Conservation (phyloP, 257 asterid genomes). For the Parsonsia alboflavescens region DNA sequence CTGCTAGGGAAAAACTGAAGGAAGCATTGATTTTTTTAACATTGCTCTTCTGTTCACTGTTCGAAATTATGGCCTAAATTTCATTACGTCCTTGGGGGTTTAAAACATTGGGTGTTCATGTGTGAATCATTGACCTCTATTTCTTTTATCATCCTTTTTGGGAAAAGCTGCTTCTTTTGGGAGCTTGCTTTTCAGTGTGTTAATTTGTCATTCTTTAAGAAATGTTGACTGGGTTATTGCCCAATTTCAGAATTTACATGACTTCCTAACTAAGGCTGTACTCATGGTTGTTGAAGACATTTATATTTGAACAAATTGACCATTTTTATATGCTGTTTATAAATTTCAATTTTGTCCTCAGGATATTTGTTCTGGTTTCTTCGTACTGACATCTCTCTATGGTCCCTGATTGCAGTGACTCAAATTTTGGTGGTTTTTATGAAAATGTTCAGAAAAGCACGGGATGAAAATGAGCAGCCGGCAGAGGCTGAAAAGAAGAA, state of each 20-base stretch:
- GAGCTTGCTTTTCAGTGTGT: background rate
- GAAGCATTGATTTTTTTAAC: background rate
- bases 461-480: conserved; percentile 72
- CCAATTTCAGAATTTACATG: background rate
- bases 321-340: background rate
- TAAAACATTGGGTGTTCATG: background rate
- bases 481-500: conserved; percentile 93
- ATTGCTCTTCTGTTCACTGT: background rate
- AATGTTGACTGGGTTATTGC: background rate
- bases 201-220: too few species aligned
- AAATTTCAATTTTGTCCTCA: background rate
- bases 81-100: too few species aligned
- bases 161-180: background rate
- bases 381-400: conserved; percentile 6
- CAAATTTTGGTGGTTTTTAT: conserved; percentile 78
- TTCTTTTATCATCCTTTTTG: background rate
- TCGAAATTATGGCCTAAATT: too few species aligned
- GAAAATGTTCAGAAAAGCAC: conserved; percentile 79
- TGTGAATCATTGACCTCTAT: background rate
- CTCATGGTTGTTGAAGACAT: background rate
- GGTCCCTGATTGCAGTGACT: conserved; percentile 59
- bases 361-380: background rate
- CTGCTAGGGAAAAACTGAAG: background rate
- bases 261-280: background rate
- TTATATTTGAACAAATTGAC: background rate